phyloP scores from a whole-genome alignment of 768 basidiomycete genomes.

The Trametes punicea region DNA sequence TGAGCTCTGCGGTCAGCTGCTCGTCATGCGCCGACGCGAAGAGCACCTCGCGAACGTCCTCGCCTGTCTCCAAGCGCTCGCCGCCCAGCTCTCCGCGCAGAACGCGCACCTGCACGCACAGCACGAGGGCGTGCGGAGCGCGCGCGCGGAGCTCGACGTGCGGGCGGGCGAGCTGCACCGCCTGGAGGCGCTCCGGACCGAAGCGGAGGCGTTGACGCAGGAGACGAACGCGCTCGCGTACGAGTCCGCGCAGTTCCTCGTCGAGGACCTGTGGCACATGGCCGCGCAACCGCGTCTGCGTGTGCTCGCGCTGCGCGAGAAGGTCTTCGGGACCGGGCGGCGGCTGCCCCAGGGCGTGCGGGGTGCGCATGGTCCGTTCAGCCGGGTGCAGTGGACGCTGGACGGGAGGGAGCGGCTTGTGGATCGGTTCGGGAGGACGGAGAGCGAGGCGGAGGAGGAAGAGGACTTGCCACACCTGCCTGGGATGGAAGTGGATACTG shows the following conservation, averaged over 20 bases:
- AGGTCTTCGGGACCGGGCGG: conserved; percentile 63
- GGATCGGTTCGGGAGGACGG: conserved; percentile 66
- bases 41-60: conserved; percentile 64
- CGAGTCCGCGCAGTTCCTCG: conserved; percentile 65
- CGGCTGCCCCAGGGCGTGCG: conserved; percentile 50
- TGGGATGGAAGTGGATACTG: conserved; percentile 28
- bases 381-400: conserved; percentile 67
- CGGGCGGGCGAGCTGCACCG: conserved; percentile 47
- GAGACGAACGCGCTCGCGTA: conserved; percentile 67
- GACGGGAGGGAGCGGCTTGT: conserved; percentile 62
- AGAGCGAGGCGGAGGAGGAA: conserved; percentile 77
- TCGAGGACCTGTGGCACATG: conserved; percentile 64
- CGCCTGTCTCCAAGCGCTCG: conserved; percentile 57
- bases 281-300: conserved; percentile 59
- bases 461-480: conserved; percentile 32
- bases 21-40: conserved; percentile 67
- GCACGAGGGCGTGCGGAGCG: conserved; percentile 49
- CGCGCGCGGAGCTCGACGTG: conserved; percentile 45
- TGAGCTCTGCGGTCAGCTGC: conserved; percentile 69
- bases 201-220: conserved; percentile 53
- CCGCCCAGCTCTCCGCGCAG: conserved; percentile 47
- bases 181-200: conserved; percentile 48
- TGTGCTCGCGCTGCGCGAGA: conserved; percentile 61
- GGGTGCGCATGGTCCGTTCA: conserved; percentile 58
- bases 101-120: conserved; percentile 58